Evolutionary conservation across 164 flowering plant genomes (phyloP).

Genomic region (Liquidambar formosana): DNA sequence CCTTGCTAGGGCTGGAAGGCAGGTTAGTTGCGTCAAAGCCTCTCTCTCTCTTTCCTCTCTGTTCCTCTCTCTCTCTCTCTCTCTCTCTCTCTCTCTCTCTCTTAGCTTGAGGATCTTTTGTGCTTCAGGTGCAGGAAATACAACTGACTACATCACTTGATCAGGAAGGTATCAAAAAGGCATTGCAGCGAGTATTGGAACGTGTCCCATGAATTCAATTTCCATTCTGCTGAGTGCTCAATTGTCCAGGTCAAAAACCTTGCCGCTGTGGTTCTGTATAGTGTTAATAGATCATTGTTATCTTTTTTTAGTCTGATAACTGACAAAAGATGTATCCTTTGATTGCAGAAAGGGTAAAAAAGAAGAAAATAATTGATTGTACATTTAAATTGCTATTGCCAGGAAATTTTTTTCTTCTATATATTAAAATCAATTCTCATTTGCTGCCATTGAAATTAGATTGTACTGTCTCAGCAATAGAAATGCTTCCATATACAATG

Average conservation of each 20-base stretch:
- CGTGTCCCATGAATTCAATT: conserved; percentile 62
- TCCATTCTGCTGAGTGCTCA: neutral
- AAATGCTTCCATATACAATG: too few species aligned
- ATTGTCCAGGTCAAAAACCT: neutral
- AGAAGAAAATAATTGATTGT: too few species aligned
- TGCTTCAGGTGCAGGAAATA: conserved; percentile 81
- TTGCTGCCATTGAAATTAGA: too few species aligned
- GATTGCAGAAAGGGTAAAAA: too few species aligned
- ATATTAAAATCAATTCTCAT: too few species aligned
- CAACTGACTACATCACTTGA: conserved; percentile 74
- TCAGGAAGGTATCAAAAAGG: conserved; percentile 82
- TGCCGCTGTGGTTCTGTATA: neutral
- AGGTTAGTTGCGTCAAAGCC: conserved; percentile 36
- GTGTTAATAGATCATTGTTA: neutral
- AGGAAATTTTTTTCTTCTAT: too few species aligned
- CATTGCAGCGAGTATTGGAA: conserved; percentile 74
- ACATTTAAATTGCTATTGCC: too few species aligned
- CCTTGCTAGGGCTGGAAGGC: conserved; percentile 96
- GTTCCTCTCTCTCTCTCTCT: neutral
- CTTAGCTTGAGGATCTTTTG: neutral
- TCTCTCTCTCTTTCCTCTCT: neutral
- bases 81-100: neutral
- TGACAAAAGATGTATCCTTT: too few species aligned
- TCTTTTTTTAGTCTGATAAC: too few species aligned
- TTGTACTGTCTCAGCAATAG: too few species aligned